Evolutionary conservation across 179 eudicot genomes (phyloP), one percentile per base, ranked within the genome.

Genomic region (Heliamphora pulchella): DNA sequence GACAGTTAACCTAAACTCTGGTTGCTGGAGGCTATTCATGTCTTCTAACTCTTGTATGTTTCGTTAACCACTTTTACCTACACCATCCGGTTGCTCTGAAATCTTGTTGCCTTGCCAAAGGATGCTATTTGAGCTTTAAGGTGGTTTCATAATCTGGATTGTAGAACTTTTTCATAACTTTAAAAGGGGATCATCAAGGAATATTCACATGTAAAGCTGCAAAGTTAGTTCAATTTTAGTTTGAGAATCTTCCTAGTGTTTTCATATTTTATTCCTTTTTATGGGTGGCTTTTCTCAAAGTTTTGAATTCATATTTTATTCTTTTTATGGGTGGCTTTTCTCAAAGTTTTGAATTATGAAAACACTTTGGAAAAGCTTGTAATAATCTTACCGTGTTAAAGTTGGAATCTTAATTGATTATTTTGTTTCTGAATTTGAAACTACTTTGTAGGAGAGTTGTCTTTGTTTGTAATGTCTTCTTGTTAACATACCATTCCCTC

Each of bases 401-500:
- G 39, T 1, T 46, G 7, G 41, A 18, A 46, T n/a, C 57, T 9
- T 0, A 3, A 7, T 13, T 4, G 46, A 76, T 22, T 50, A 20
- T 15, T 64, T 22, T 71, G 20, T 64, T 20, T 4, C 47, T 5
- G 63, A 50, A 65, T 78, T 7, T 13, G 41, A 46, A 74, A 71
- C 46, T 31, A 51, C 0, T 66, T 61, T 20, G 31, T 4, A 10
- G n/a, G 9, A 51, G 74, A 22, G 48, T 46, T 15, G 8, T 44
- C 61, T 58, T 76, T 53, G 7, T 65, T 76, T 51, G 48, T 20
- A 46, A 4, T 65, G 59, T 22, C 55, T 54, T 82, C 51, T 50
- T 39, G 54, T 15, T 71, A 48, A 15, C 78, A 5, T 46, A 14
- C 61, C 63, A 13, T 81, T 85, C 61, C 46, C 72, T 54, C 58